Conservation (phyloP, 257 asterid species). For the Solanum neorickii region DNA sequence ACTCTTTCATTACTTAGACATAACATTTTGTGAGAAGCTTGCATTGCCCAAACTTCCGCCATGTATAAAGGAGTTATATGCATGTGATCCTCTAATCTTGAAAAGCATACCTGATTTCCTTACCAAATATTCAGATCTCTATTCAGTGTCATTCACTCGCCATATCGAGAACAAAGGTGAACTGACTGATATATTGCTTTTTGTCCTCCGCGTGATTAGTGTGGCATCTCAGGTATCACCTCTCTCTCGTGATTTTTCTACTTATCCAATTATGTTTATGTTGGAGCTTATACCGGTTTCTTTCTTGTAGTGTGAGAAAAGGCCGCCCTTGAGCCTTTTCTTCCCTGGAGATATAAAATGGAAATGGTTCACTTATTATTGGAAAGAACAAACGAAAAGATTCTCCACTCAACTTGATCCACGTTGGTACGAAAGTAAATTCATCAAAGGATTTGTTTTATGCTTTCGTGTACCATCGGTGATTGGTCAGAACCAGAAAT, state of each 20-base stretch:
- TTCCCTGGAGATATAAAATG: slow-evolving; percentile 1
- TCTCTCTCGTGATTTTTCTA: not conserved
- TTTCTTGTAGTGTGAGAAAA: not conserved
- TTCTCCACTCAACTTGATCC: not conserved
- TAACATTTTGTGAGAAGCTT: not conserved
- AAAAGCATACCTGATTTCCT: not conserved
- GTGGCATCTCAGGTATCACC: not conserved
- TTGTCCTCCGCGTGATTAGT: not conserved
- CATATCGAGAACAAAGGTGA: not conserved
- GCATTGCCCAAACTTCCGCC: not conserved
- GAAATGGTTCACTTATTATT: not conserved
- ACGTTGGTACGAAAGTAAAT: not conserved
- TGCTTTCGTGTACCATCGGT: not conserved
- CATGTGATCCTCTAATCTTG: not conserved
- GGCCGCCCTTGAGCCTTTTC: not conserved
- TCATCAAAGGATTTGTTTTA: not conserved
- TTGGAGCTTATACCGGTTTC: not conserved
- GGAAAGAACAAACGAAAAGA: not conserved
- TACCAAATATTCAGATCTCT: not conserved
- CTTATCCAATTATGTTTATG: not conserved
- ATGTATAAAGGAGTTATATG: not conserved
- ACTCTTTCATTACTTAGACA: not conserved
- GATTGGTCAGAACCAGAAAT: not conserved
- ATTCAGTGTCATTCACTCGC: not conserved
- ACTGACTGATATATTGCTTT: not conserved